Base-by-base conservation (phyloP, 495 filamentous ascomycete genomes). In the Neurospora sp. region DNA sequence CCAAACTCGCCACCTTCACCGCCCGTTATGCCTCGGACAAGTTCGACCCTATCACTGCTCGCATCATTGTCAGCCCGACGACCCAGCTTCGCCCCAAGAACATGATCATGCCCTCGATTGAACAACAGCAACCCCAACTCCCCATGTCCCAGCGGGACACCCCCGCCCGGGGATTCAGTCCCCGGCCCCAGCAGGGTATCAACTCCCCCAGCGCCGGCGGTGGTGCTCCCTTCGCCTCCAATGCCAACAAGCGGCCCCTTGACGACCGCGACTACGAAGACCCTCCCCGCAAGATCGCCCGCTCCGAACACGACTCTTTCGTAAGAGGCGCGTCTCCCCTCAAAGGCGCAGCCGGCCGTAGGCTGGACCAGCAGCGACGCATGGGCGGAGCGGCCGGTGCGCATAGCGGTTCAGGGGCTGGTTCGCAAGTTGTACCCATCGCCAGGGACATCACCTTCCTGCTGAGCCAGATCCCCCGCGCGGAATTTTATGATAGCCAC, bases 361-460 rank as follows among this genome's bases (percentile, higher is more conserved):
- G 93, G 22, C 82, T 96, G 27, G 92, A 97, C 76, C 92, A 94
- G 78, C 91, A 93, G 75, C 89, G 91, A 31, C 83, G 85, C 17
- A 83, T 87, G 78, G 85, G 87, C 70, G 82, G 78, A 85, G 87
- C 69, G 80, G 81, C 22, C 85, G 87, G 70, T 74, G 77, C 17
- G 70, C 79, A 61, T 22, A 77, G 79, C 7, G 80, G 82, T 4
- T 81, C 84, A 2, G 70, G 81, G 74, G 72, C 75, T 65, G 70
- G 77, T 27, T 72, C 81, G 53, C 76, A 82, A 70, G 78, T 17
- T 8, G 53, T 81, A 74, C 82, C 76, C 76, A 86, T 98, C 59
- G 93, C 95, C n/a, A 86, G 90, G 16, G 90, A 94, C 69, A 87
- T 98, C 70, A 91, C 89, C 10, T 91, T 94, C 77, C 85, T 99